Evolutionary conservation across 2,329 filamentous ascomycete species (phyloP).

Genomic region (Diatrype stigma): DNA sequence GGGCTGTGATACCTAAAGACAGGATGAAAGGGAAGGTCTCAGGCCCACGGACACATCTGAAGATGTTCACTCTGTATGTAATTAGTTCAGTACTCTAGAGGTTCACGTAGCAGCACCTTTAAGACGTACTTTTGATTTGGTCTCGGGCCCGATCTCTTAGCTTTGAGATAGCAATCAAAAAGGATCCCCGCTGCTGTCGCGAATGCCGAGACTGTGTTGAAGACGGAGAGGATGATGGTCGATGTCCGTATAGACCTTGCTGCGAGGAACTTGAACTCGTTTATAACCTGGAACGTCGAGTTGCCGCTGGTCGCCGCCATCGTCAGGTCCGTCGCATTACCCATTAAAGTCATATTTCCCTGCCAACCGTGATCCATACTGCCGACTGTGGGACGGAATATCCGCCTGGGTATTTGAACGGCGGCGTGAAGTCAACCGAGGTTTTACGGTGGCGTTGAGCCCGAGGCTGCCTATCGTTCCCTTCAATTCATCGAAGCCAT

Average conservation of each 20-base stretch:
- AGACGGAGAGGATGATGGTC: slow-evolving; percentile 56
- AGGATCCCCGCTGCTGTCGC: slow-evolving; percentile 53
- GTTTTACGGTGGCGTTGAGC: slow-evolving; percentile 26
- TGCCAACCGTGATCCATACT: slow-evolving; percentile 21
- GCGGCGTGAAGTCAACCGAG: slow-evolving; percentile 15
- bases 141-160: slow-evolving; percentile 34
- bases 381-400: slow-evolving; percentile 7
- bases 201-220: slow-evolving; percentile 57
- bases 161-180: slow-evolving; percentile 48
- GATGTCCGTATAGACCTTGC: slow-evolving; percentile 57
- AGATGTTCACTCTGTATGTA: slow-evolving; percentile 21
- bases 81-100: slow-evolving; percentile 15
- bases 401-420: slow-evolving; percentile 10
- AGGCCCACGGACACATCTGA: slow-evolving; percentile 41
- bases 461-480: slow-evolving; percentile 25
- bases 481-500: slow-evolving; percentile 42
- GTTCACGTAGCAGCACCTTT: slow-evolving; percentile 1
- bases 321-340: slow-evolving; percentile 19
- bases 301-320: slow-evolving; percentile 31
- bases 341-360: slow-evolving; percentile 20
- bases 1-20: slow-evolving; percentile 53
- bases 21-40: slow-evolving; percentile 54
- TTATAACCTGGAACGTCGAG: slow-evolving; percentile 42
- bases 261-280: slow-evolving; percentile 47
- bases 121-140: slow-evolving; percentile 40